Evolutionary conservation across 2,329 filamentous ascomycete genomes (phyloP), one percentile per base, ranked within the genome.

Genomic region (Penicillium nordicum): DNA sequence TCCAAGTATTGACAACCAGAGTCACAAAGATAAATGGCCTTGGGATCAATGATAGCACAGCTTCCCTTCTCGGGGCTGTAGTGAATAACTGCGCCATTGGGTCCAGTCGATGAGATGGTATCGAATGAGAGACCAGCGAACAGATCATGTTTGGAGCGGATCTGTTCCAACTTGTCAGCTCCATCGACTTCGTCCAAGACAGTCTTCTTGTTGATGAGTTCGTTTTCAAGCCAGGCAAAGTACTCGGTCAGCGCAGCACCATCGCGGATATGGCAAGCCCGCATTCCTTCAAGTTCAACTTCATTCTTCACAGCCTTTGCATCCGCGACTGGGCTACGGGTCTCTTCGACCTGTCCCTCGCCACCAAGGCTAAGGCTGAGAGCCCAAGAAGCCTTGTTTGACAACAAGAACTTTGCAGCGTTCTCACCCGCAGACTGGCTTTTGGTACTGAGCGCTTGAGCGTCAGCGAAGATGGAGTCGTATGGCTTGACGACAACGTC

Each of bases 1-100:
- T 99, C 94, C 3, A 89, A 81, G 68, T 93, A 99, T 73, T 99
- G 94, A n/a, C 90, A 94, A 23, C 94, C 94, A 23, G 94, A 97
- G 74, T 99, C 94, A 72, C 94, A 99, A 3, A 99, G 84, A 69
- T 99, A 99, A 57, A 99, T 85, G 14, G 87, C 86, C 7, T 86
- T 85, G 0, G 91, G 90, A 64, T 99, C 91, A 65, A 99, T 91
- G 29, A 84, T 78, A 9, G 92, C 84, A 75, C 93, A 97, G 60
- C 82, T 88, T 21, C 89, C 91, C 53, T 83, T 85, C 69, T 96
- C 90, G 0, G 94, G 92, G 64, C 88, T 89, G 79, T 99, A 99
- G 72, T 99, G 94, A 56, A 99, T 99, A 12, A 99, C 84, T 5
- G 94, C 94, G 56, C 92, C 94, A 72, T 94, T 96, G 2, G 93